A percentile compares a stretch with the other conserved stretches of the same genome.
These are phyloP conservation scores for Nannizziopsis arthrosporioides DNA, from an alignment of 2,329 filamentous ascomycete genomes.

Conservation along the genomic window DNA sequence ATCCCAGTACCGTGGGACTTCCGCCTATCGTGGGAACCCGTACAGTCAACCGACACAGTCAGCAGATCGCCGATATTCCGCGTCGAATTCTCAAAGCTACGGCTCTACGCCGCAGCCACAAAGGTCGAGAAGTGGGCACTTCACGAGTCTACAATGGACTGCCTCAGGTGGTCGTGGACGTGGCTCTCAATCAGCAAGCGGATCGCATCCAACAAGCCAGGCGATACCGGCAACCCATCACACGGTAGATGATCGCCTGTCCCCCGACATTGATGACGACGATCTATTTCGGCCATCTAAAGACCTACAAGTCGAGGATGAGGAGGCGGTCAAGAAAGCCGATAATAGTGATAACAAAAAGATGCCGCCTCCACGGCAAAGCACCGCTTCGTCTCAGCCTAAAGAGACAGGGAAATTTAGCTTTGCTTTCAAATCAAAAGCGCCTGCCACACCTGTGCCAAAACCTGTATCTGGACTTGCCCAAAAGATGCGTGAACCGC, in stretches of 20 bases:
- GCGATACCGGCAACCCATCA: slow-evolving; percentile 22
- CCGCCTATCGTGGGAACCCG: slow-evolving; percentile 49
- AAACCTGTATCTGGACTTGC: slow-evolving; percentile 42
- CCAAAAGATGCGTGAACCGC: slow-evolving; percentile 36
- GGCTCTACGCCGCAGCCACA: slow-evolving; percentile 26
- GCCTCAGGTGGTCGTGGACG: slow-evolving; percentile 45
- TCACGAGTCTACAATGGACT: slow-evolving; percentile 63
- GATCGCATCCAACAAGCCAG: slow-evolving; percentile 26
- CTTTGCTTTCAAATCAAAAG: slow-evolving; percentile 81
- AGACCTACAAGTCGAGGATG: slow-evolving; percentile 54
- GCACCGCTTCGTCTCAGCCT: slow-evolving; percentile 43
- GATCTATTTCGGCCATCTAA: slow-evolving; percentile 53
- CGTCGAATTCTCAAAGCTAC: slow-evolving; percentile 39
- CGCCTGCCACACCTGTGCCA: slow-evolving; percentile 44
- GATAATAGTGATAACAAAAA: slow-evolving; percentile 34
- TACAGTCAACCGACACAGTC: slow-evolving; percentile 33
- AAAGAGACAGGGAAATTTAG: slow-evolving; percentile 62
- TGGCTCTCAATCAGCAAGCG: slow-evolving; percentile 26
- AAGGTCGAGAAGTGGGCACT: slow-evolving; percentile 48
- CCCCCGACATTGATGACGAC: slow-evolving; percentile 38
- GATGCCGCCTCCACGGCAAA: slow-evolving; percentile 44
- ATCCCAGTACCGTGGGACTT: slow-evolving; percentile 39
- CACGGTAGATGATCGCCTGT: slow-evolving; percentile 25
- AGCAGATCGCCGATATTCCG: slow-evolving; percentile 34
- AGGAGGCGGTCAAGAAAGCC: slow-evolving; percentile 39